phyloP scores from a whole-genome alignment of 1,139 yeast species.

The Protomyces gravidus region DNA sequence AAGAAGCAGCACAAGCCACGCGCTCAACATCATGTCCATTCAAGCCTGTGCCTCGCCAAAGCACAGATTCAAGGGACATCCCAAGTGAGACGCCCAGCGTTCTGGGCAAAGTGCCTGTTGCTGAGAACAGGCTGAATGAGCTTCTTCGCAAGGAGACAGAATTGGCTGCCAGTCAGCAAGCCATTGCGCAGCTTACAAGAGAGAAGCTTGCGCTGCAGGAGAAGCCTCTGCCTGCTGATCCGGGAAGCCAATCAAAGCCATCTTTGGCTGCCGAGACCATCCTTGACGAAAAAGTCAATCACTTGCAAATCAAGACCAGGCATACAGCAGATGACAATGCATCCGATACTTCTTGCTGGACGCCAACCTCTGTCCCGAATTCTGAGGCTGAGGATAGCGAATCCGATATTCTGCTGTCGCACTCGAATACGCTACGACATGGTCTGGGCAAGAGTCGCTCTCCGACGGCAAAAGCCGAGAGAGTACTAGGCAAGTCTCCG shows the following conservation, averaged over 20 bases:
- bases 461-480: constrained; percentile 23
- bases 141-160: neutral
- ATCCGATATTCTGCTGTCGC: neutral
- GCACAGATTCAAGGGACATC: neutral
- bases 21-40: neutral
- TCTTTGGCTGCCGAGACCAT: neutral
- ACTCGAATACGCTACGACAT: neutral
- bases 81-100: neutral
- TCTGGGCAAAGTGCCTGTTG: neutral
- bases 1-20: neutral
- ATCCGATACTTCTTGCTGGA: neutral
- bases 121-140: neutral
- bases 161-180: neutral
- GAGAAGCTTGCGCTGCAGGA: neutral
- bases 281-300: neutral
- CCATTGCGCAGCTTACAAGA: neutral
- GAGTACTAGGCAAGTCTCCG: constrained; percentile 11
- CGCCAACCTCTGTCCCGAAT: neutral
- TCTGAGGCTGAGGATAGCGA: neutral
- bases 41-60: neutral
- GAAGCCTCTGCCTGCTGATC: neutral
- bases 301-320: neutral
- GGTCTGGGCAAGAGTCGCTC: neutral
- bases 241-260: neutral
- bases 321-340: neutral